These are phyloP conservation scores for Hyparrhenia diplandra DNA, from an alignment of 176 grass and related monocot species.

Conservation along the genomic window DNA sequence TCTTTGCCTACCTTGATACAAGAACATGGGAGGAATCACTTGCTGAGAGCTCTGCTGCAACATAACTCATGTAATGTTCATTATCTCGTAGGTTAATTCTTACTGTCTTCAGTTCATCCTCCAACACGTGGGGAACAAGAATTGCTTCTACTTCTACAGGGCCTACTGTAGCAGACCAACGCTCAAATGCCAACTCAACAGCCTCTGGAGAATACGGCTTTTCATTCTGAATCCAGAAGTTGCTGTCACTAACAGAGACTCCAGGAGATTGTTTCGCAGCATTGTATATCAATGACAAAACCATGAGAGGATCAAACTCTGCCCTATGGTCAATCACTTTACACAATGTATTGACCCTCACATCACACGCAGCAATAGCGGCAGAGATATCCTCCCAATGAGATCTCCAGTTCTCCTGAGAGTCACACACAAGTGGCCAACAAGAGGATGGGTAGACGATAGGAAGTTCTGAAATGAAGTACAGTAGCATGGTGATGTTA, in stretches of 20 bases:
- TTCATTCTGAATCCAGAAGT: constrained; percentile 61
- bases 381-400: constrained; percentile 66
- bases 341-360: constrained; percentile 73
- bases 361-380: constrained; percentile 71
- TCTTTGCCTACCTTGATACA: constrained; percentile 63
- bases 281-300: constrained; percentile 68
- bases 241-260: constrained; percentile 39
- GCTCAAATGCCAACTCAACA: constrained; percentile 44
- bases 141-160: constrained; percentile 50
- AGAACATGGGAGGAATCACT: constrained; percentile 63
- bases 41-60: constrained; percentile 56
- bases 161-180: constrained; percentile 29
- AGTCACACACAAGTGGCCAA: constrained; percentile 62
- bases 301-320: constrained; percentile 65
- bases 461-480: constrained; percentile 56
- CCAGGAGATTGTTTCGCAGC: constrained; percentile 55
- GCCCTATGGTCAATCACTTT: constrained; percentile 58
- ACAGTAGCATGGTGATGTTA: constrained; percentile 19
- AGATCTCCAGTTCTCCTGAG: constrained; percentile 48
- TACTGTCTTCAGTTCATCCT: constrained; percentile 52
- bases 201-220: constrained; percentile 44
- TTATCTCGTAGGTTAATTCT: constrained; percentile 48
- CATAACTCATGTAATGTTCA: constrained; percentile 78
- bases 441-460: constrained; percentile 77
- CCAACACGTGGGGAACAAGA: constrained; percentile 52